Conservation (phyloP, 2,329 filamentous ascomycete species). For the Aspergillus amoenus region DNA sequence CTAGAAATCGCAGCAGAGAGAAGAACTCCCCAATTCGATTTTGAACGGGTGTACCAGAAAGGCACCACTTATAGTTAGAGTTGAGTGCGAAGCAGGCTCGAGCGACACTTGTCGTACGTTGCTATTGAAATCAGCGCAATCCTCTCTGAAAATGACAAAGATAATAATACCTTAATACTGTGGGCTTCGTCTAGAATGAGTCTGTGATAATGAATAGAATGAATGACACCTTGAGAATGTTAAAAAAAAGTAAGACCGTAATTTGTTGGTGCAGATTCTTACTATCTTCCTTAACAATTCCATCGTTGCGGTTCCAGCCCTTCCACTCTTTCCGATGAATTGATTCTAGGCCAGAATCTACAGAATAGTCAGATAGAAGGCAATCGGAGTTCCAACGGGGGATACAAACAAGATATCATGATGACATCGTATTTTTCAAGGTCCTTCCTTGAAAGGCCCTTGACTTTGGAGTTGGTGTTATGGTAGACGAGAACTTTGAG, state of each 20-base stretch:
- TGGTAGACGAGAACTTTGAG: conserved; percentile 91
- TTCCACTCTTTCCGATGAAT: conserved; percentile 90
- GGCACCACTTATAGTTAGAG: conserved; percentile 88
- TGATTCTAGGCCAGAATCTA: conserved; percentile 71
- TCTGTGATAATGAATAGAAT: conserved; percentile 83
- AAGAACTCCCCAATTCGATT: conserved; percentile 98
- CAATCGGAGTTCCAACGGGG: not conserved
- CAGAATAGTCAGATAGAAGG: conserved; percentile 8
- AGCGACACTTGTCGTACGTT: conserved; percentile 82
- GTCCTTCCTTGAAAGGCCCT: conserved; percentile 71
- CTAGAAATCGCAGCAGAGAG: conserved; percentile 86
- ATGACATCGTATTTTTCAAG: conserved; percentile 86
- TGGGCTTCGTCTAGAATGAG: conserved; percentile 94
- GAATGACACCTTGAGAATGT: conserved; percentile 63
- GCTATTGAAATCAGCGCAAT: conserved; percentile 23
- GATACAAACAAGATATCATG: conserved; percentile 81
- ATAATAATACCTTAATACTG: conserved; percentile 70
- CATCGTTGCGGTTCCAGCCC: conserved; percentile 78
- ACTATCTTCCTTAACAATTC: conserved; percentile 74
- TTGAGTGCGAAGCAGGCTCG: conserved; percentile 92
- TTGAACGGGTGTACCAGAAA: conserved; percentile 92
- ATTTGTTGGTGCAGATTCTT: conserved; percentile 13
- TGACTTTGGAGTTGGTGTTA: conserved; percentile 79
- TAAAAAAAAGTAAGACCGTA: not conserved
- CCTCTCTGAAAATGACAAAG: not conserved